These are phyloP conservation scores for Fabrea salina DNA, from an alignment of 169 alveolate species.

Conservation along the genomic window DNA sequence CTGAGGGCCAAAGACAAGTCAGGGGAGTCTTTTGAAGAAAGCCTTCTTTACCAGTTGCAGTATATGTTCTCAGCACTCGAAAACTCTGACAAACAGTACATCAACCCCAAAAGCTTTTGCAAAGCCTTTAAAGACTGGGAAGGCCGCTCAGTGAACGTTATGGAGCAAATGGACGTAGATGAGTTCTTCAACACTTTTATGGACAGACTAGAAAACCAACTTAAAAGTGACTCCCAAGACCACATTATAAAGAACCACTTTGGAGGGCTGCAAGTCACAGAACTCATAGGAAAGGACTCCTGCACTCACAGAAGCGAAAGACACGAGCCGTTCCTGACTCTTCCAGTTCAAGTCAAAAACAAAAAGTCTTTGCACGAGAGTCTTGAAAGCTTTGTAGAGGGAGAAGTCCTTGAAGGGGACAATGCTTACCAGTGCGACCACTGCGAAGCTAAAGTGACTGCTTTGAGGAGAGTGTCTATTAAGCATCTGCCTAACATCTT, in stretches of 20 bases:
- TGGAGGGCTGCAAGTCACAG: constrained; percentile 74
- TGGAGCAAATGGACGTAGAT: constrained; percentile 81
- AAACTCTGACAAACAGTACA: constrained; percentile 71
- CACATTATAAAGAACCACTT: constrained; percentile 59
- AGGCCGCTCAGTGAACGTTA: constrained; percentile 63
- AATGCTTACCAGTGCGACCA: constrained; percentile 80
- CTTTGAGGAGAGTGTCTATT: constrained; percentile 73
- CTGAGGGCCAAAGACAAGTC: constrained; percentile 40
- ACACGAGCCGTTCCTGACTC: constrained; percentile 71
- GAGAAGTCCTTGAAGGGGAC: constrained; percentile 82
- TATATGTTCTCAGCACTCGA: constrained; percentile 63
- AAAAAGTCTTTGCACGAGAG: constrained; percentile 72
- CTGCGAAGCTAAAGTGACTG: constrained; percentile 79
- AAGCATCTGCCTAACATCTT: constrained; percentile 74
- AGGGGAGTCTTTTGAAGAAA: constrained; percentile 31
- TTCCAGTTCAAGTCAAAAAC: constrained; percentile 76
- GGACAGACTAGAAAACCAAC: constrained; percentile 72
- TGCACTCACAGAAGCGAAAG: constrained; percentile 75
- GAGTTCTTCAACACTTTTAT: constrained; percentile 77
- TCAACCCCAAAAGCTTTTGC: constrained; percentile 61
- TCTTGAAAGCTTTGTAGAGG: constrained; percentile 73
- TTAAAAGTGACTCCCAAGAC: constrained; percentile 54
- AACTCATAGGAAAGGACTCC: constrained; percentile 67
- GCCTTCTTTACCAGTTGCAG: constrained; percentile 47
- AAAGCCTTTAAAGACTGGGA: constrained; percentile 64